Conservation (phyloP, 1,139 yeast genomes). For the Nakaseomyces glabratus region DNA sequence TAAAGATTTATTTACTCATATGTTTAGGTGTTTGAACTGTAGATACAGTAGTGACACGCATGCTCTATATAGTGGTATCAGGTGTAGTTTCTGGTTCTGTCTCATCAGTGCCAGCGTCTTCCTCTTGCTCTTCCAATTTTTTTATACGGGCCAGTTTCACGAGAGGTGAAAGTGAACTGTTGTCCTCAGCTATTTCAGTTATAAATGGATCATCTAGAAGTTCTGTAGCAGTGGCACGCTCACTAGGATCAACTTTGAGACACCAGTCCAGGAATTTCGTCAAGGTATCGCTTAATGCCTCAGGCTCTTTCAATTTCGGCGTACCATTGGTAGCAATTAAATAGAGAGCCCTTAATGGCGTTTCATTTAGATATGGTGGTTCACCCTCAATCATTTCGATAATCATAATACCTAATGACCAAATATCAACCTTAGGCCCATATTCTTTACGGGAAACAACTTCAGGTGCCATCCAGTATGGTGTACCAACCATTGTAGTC, state of each 20-base stretch:
- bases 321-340: constrained; percentile 90
- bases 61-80: too few species aligned
- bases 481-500: constrained; percentile 99
- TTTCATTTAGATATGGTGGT: constrained; percentile 92
- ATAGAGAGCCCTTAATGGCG: constrained; percentile 76
- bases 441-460: constrained; percentile 73
- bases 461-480: constrained; percentile 99
- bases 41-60: too few species aligned
- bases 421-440: constrained; percentile 90
- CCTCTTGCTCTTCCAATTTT: constrained; percentile 40
- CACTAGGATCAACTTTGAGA: constrained; percentile 69
- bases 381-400: constrained; percentile 97
- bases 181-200: constrained; percentile 51
- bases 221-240: constrained; percentile 70
- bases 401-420: constrained; percentile 94
- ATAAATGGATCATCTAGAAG: constrained; percentile 64
- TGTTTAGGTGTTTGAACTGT: too few species aligned
- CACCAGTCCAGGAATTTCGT: constrained; percentile 64
- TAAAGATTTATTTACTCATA: too few species aligned
- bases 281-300: constrained; percentile 55
- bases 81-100: too few species aligned
- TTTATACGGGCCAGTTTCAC: constrained; percentile 78
- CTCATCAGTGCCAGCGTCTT: too few species aligned
- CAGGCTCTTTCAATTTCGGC: constrained; percentile 80
- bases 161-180: constrained; percentile 66